A percentile compares a stretch with the other conserved stretches of the same genome.
phyloP scores from a whole-genome alignment of 2,329 filamentous ascomycete genomes.

The Plectosphaerella plurivora region DNA sequence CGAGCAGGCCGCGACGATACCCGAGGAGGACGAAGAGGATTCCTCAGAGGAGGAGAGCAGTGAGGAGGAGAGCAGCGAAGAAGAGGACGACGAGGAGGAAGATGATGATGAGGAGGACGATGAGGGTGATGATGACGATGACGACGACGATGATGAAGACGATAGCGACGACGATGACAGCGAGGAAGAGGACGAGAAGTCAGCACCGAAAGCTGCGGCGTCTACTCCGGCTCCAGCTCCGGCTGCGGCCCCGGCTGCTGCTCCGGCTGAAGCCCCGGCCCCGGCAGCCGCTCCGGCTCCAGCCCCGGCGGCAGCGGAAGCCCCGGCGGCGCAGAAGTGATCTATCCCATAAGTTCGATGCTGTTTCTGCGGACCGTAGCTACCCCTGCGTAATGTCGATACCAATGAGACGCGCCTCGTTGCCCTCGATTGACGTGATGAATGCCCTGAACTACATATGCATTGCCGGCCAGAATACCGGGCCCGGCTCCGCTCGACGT shows the following conservation, averaged over 20 bases:
- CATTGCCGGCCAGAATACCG: too few species aligned
- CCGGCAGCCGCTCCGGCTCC: background rate
- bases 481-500: too few species aligned
- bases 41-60: conserved; percentile 23
- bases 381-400: too few species aligned
- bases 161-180: background rate
- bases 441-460: too few species aligned
- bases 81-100: conserved; percentile 19
- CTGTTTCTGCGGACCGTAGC: too few species aligned
- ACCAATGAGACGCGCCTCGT: too few species aligned
- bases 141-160: conserved; percentile 11
- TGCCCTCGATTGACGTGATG: too few species aligned
- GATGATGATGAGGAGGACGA: conserved; percentile 20
- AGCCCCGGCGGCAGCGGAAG: background rate
- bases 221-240: background rate
- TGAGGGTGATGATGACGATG: conserved; percentile 18
- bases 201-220: background rate
- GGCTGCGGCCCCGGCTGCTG: background rate
- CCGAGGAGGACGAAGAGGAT: conserved; percentile 33
- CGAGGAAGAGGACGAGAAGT: conserved; percentile 1
- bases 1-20: conserved; percentile 32
- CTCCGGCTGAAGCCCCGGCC: background rate
- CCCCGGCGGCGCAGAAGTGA: conserved; percentile 4
- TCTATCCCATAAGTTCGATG: too few species aligned
- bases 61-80: conserved; percentile 15